Evolutionary conservation across 306 rosid genomes (phyloP).

Genomic region (Abrus pulchellus): DNA sequence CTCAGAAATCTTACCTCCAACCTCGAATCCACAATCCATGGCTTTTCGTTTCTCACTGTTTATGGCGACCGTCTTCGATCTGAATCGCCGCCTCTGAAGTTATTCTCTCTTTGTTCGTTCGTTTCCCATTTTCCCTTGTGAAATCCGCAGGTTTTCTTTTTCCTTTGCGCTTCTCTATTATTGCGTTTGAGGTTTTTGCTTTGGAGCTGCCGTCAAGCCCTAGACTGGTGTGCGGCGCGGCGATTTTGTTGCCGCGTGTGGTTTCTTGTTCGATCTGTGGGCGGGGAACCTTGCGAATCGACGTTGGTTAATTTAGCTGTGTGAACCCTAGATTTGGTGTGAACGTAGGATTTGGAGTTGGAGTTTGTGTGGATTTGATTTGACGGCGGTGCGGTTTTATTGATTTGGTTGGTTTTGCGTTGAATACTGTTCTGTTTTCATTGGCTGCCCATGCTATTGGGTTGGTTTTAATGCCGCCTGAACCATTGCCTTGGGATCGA

Average conservation of each 20-base stretch:
- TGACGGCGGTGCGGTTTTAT: conserved; percentile 20
- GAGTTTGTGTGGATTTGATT: conserved; percentile 25
- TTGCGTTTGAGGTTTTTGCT: neutral
- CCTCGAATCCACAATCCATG: conserved; percentile 37
- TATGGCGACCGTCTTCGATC: conserved; percentile 50
- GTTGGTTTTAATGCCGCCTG: conserved; percentile 98
- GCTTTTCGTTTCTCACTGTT: conserved; percentile 22
- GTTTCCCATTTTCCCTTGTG: neutral
- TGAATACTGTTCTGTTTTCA: conserved; percentile 40
- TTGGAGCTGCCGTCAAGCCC: conserved; percentile 39
- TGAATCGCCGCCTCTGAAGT: conserved; percentile 49
- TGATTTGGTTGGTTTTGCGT: conserved; percentile 8
- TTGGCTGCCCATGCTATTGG: conserved; percentile 85
- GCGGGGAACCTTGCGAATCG: conserved; percentile 1
- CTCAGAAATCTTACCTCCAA: conserved; percentile 42
- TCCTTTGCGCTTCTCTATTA: neutral
- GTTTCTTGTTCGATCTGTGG: conserved; percentile 57
- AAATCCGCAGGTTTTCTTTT: neutral
- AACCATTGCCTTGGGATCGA: conserved; percentile 97
- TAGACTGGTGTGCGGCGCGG: conserved; percentile 51
- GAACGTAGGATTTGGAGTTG: conserved; percentile 42
- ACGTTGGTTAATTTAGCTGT: conserved; percentile 17
- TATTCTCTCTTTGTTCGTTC: neutral
- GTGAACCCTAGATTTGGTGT: conserved; percentile 50
- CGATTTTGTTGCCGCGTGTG: conserved; percentile 43